phyloP scores from a whole-genome alignment of 2,329 filamentous ascomycete species.

The Arthrinium puccinioides region DNA sequence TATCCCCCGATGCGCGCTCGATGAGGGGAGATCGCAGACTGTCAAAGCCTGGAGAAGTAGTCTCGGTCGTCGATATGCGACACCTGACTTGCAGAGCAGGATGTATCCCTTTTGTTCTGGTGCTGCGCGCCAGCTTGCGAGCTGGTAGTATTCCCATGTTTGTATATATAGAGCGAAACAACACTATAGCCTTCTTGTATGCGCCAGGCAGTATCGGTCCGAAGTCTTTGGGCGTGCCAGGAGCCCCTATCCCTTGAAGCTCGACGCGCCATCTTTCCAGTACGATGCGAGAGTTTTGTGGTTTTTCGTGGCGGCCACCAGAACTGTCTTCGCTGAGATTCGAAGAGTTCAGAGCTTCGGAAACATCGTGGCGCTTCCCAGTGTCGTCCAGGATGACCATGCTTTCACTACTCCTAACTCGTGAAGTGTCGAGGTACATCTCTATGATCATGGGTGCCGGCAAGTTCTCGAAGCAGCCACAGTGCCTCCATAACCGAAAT shows the following conservation, averaged over 20 bases:
- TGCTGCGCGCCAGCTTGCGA: slow-evolving; percentile 74
- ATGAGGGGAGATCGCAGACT: slow-evolving; percentile 64
- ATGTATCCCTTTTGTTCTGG: slow-evolving; percentile 63
- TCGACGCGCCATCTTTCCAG: slow-evolving; percentile 89
- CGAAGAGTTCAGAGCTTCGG: slow-evolving; percentile 68
- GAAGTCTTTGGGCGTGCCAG: slow-evolving; percentile 47
- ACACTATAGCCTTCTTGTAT: slow-evolving; percentile 95
- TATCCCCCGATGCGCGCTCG: slow-evolving; percentile 47
- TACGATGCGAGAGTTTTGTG: slow-evolving; percentile 62
- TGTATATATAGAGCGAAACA: slow-evolving; percentile 83
- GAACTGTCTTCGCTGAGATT: slow-evolving; percentile 41
- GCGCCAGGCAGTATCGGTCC: slow-evolving; percentile 68
- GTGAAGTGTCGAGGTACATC: slow-evolving; percentile 75
- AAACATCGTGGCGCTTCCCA: slow-evolving; percentile 88
- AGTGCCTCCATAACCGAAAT: slow-evolving; percentile 72
- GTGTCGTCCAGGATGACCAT: slow-evolving; percentile 82
- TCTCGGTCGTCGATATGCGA: slow-evolving; percentile 61
- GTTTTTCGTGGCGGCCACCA: slow-evolving; percentile 28
- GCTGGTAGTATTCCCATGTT: slow-evolving; percentile 76
- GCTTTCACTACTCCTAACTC: slow-evolving; percentile 75
- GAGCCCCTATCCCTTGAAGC: slow-evolving; percentile 56
- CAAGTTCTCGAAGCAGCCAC: slow-evolving; percentile 67
- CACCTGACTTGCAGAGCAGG: slow-evolving; percentile 68
- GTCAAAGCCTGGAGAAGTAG: slow-evolving; percentile 49
- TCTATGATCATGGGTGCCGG: slow-evolving; percentile 86